phyloP scores from a whole-genome alignment of 2,329 filamentous ascomycete species.

The Fusarium sp. region DNA sequence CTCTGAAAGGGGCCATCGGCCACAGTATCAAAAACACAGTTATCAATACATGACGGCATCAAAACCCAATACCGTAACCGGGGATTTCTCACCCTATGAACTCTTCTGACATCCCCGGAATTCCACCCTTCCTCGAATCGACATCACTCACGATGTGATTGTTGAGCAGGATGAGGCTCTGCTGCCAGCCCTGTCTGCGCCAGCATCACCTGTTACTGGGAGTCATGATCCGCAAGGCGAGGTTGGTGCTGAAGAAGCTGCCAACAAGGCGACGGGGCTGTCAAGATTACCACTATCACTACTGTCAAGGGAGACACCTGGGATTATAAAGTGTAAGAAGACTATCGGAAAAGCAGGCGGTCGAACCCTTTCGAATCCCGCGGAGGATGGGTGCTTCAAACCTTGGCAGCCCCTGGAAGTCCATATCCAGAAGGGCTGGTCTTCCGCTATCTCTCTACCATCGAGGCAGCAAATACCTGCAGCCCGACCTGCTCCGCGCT shows the following conservation, averaged over 20 bases:
- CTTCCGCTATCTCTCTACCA: background rate
- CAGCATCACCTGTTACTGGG: no score
- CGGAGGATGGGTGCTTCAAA: background rate
- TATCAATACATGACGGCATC: background rate
- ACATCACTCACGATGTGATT: no score
- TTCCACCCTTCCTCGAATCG: no score
- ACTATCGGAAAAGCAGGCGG: background rate
- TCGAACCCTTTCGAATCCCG: background rate
- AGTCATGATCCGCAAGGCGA: no score
- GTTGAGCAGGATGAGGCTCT: no score
- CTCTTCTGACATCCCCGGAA: no score
- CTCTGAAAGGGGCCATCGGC: background rate
- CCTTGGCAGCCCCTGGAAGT: background rate
- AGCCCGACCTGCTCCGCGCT: background rate
- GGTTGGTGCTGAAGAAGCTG: no score
- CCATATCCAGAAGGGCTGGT: background rate
- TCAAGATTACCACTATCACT: no score
- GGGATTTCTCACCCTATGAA: no score
- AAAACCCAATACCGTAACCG: background rate
- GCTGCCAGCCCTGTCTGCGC: no score
- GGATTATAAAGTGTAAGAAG: background rate
- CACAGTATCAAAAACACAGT: background rate
- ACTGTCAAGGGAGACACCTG: background rate
- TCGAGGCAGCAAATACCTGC: background rate
- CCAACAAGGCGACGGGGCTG: no score